Evolutionary conservation across 345 rosid genomes (phyloP).

Genomic region (Brassica cretica): DNA sequence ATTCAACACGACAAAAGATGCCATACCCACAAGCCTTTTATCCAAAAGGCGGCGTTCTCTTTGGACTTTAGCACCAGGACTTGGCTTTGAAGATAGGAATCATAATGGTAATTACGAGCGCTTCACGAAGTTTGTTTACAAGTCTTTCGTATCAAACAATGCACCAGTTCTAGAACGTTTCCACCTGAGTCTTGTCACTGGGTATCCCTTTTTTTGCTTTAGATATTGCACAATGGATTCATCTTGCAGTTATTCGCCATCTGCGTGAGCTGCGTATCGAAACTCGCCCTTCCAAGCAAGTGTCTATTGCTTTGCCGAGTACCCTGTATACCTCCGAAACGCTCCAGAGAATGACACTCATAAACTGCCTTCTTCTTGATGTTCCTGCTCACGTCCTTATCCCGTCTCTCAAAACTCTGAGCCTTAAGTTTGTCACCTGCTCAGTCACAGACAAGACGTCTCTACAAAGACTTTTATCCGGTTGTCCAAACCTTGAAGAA

Average conservation of each 20-base stretch:
- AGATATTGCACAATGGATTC: conserved; percentile 21
- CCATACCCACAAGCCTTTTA: conserved; percentile 5
- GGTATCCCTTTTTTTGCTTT: not conserved
- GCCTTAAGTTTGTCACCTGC: not conserved
- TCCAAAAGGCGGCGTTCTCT: conserved; percentile 29
- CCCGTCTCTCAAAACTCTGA: conserved; percentile 16
- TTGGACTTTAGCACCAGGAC: conserved; percentile 14
- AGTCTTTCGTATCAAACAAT: conserved; percentile 18
- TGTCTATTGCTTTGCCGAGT: not conserved
- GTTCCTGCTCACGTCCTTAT: not conserved
- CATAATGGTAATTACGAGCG: not conserved
- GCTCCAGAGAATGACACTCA: conserved; percentile 7
- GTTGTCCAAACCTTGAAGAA: conserved; percentile 17
- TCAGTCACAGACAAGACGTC: not conserved
- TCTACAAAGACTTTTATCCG: not conserved
- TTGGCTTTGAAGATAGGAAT: not conserved
- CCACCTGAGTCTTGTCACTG: not conserved
- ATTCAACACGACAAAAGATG: not conserved
- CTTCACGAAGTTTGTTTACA: conserved; percentile 23
- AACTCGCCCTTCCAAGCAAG: not conserved
- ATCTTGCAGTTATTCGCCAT: conserved; percentile 1
- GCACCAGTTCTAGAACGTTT: not conserved
- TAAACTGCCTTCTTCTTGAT: not conserved
- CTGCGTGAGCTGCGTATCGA: not conserved
- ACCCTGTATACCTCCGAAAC: conserved; percentile 7